Evolutionary conservation across 306 rosid species (phyloP), one percentile per base, ranked within the genome.

Genomic region (Vicia faba): DNA sequence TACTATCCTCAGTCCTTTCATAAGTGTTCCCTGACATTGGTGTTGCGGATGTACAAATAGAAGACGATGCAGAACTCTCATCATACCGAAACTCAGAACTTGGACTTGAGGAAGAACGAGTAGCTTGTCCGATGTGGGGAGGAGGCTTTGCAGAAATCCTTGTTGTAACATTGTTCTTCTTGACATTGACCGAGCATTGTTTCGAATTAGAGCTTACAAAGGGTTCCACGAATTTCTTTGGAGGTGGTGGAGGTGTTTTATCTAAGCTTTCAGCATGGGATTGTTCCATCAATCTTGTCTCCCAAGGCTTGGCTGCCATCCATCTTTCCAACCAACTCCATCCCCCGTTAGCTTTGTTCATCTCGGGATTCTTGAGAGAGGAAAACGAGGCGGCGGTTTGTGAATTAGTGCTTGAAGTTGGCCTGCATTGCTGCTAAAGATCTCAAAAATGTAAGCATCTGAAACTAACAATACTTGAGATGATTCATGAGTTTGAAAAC

Each of bases 301-400:
- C 99, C 99, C 99, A 95, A 2, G 99, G 99, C 79, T 90, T 95
- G 3, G 97, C 97, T 28, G 97, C 91, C 99, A 95, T 95, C 99
- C 99, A 95, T 10, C 99, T 87, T 75, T 95, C 99, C 76, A 95
- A 80, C 99, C 99, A 95, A 64, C 88, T 95, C 99, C 99, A 95
- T 44, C 99, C 99, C 83, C 86, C 73, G 54, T 82, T 90, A 31
- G 79, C 80, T 81, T 84, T 90, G 80, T 85, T 87, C 3, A 76
- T 63, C 68, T 88, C 87, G 2, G 77, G 69, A 61, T 79, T 83
- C 75, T 79, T 84, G 55, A 86, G 83, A 54, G 84, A 44, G 25
- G 69, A 78, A 33, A 81, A 53, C 0, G 88, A 61, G 35, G 71
- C 57, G 23, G 57, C 82, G 48, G 80, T 19, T 63, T 61, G 40